These are phyloP conservation scores for Inga laurina DNA, from an alignment of 306 rosid genomes.

Conservation along the genomic window DNA sequence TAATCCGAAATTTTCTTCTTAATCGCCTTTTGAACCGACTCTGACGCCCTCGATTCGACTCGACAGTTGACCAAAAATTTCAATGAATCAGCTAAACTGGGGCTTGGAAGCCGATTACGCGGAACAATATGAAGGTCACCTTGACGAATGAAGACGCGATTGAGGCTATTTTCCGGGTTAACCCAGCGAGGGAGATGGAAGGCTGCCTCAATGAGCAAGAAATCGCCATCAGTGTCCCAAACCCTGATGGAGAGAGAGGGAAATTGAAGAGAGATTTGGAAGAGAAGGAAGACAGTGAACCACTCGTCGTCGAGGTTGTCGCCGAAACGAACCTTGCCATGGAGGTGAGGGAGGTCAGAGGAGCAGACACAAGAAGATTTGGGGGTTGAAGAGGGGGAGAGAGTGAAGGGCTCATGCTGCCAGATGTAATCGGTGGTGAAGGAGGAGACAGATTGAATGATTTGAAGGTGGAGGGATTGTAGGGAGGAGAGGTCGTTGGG, in stretches of 20 bases:
- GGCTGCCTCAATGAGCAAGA: slow-evolving; percentile 91
- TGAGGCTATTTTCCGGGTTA: slow-evolving; percentile 67
- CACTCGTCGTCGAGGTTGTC: slow-evolving; percentile 93
- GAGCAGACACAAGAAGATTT: slow-evolving; percentile 63
- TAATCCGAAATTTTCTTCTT: slow-evolving; percentile 61
- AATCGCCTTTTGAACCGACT: slow-evolving; percentile 59
- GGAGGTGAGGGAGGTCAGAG: slow-evolving; percentile 69
- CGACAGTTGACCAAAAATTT: slow-evolving; percentile 42
- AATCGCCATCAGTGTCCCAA: slow-evolving; percentile 98
- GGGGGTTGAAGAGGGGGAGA: slow-evolving; percentile 56
- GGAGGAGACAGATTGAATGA: slow-evolving; percentile 56
- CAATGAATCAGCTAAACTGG: slow-evolving; percentile 61
- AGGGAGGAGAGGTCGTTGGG: slow-evolving; percentile 39
- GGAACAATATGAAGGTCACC: slow-evolving; percentile 71
- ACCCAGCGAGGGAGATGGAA: slow-evolving; percentile 97
- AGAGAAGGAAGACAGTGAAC: slow-evolving; percentile 88
- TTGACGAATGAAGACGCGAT: slow-evolving; percentile 74
- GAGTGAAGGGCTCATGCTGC: slow-evolving; percentile 88
- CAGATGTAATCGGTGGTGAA: slow-evolving; percentile 70
- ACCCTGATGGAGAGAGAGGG: slow-evolving; percentile 67
- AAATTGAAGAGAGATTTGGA: slow-evolving; percentile 57
- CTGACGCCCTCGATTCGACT: slow-evolving; percentile 55
- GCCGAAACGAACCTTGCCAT: slow-evolving; percentile 81
- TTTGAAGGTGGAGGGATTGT: slow-evolving; percentile 81
- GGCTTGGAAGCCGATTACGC: slow-evolving; percentile 35